phyloP scores from a whole-genome alignment of 306 rosid genomes.

The Prunus mongolica region DNA sequence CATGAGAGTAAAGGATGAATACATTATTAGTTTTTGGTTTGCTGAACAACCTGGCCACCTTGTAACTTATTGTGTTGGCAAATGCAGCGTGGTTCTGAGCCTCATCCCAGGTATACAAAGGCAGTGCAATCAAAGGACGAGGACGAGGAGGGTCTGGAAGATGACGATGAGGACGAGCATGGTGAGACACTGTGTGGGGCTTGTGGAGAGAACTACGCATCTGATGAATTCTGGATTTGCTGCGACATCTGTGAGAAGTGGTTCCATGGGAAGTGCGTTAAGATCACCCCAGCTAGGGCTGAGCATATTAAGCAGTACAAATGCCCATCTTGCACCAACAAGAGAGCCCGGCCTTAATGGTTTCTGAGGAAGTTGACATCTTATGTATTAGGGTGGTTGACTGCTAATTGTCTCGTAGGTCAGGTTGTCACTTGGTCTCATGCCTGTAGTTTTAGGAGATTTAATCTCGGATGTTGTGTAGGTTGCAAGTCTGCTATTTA shows the following conservation, averaged over 20 bases:
- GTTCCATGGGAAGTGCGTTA: conserved; percentile 91
- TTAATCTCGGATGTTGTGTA: conserved; percentile 22
- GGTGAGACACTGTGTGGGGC: conserved; percentile 75
- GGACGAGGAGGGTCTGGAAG: conserved; percentile 54
- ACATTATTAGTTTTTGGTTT: not conserved
- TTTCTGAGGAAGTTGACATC: not conserved
- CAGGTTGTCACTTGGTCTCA: conserved; percentile 28
- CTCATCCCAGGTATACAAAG: conserved; percentile 44
- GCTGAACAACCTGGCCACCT: not conserved
- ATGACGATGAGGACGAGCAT: conserved; percentile 72
- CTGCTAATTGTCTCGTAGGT: conserved; percentile 44
- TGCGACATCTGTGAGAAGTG: conserved; percentile 85
- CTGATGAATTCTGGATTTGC: conserved; percentile 83
- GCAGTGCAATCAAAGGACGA: conserved; percentile 39
- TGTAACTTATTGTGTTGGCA: conserved; percentile 23
- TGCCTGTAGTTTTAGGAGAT: conserved; percentile 31
- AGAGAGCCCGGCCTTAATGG: conserved; percentile 53
- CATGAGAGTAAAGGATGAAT: not conserved
- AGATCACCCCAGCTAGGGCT: conserved; percentile 86
- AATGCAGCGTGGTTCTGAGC: conserved; percentile 57
- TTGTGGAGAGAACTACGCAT: conserved; percentile 68
- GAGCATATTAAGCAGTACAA: conserved; percentile 79
- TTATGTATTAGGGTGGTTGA: conserved; percentile 28
- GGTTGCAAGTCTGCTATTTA: conserved; percentile 19
- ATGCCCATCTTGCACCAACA: conserved; percentile 91